Evolutionary conservation across 2,329 filamentous ascomycete genomes (phyloP).

Genomic region (Colletotrichum tabaci): DNA sequence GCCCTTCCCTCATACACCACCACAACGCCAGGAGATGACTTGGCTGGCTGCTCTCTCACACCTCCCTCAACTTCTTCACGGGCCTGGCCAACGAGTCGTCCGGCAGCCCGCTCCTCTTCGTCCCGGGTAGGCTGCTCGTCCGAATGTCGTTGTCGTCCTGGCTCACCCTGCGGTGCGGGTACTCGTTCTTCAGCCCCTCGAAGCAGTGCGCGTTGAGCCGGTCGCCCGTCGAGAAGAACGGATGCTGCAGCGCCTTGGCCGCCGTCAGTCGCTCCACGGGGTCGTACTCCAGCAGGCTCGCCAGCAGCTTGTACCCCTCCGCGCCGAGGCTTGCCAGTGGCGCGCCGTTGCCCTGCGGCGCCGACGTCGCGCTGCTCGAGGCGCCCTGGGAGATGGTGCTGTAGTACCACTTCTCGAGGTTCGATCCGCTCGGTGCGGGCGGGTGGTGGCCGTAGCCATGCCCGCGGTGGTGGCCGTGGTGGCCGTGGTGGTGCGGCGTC

Average conservation of each 20-base stretch:
- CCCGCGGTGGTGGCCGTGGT: constrained; percentile 56
- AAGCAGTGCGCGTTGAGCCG: constrained; percentile 88
- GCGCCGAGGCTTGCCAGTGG: constrained; percentile 74
- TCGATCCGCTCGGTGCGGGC: constrained; percentile 54
- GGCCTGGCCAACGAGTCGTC: constrained; percentile 82
- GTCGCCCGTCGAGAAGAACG: constrained; percentile 86
- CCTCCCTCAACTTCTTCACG: constrained; percentile 74
- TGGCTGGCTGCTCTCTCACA: neutral
- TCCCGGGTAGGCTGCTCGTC: constrained; percentile 90
- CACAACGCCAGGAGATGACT: too few relatives aligned
- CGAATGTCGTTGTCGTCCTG: constrained; percentile 97
- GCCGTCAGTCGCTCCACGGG: constrained; percentile 90
- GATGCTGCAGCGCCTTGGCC: constrained; percentile 88
- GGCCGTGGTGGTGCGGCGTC: constrained; percentile 59
- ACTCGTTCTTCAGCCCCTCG: constrained; percentile 88
- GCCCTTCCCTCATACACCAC: neutral
- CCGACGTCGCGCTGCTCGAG: constrained; percentile 63
- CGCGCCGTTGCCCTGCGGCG: constrained; percentile 50
- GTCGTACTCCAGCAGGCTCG: constrained; percentile 91
- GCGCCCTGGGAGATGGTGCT: constrained; percentile 74
- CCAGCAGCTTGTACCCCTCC: constrained; percentile 87
- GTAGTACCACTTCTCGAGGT: constrained; percentile 86
- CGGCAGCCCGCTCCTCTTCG: constrained; percentile 87
- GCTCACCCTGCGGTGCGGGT: constrained; percentile 90
- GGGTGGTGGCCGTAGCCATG: constrained; percentile 48